Base-by-base conservation (phyloP, 257 asterid genomes). In the Solanum pennellii region DNA sequence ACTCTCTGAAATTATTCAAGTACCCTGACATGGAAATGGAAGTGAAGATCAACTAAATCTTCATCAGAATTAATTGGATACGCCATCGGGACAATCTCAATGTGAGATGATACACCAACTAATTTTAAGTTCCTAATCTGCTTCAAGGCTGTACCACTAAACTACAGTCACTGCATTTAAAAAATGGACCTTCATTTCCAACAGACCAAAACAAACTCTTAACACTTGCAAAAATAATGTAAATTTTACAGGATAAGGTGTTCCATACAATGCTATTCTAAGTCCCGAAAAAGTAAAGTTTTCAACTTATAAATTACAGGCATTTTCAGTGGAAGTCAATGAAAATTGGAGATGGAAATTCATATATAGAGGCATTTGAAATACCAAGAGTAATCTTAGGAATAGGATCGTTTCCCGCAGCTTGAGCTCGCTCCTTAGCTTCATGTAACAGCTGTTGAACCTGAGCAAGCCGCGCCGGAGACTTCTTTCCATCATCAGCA, bases 351-450 rank as follows among this genome's bases (percentile, higher is more conserved):
- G 9, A 7, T 29, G 45, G 27, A 69, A 27, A 56, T 31, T 72
- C 6, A 3, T 74, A 69, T 56, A 56, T 42, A 20, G 23, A 86
- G 45, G 18, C 23, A 69, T 74, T 76, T 65, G 86, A 87, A 25
- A 72, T 93, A 95, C 98, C 98, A 14, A 95, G 89, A 31, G 93
- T 89, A 88, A 97, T 91, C 91, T 89, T 94, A 39, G 99, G 98
- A 72, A 93, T 91, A 44, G 96, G 95, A 90, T 93, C 94, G 84
- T 89, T 86, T 13, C 96, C 98, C 3, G 91, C 94, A 31, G 92
- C 97, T 89, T 92, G 91, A 89, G 94, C 93, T 15, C 98, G 96
- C 87, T 96, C 98, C 88, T 91, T 93, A 3, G 99, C 98, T 77
- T 95, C 96, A 86, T 90, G 72, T 56, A 97, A 88, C 75, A 94